Conservation (phyloP, 148 eudicot species). For the Nepenthes mirabilis region DNA sequence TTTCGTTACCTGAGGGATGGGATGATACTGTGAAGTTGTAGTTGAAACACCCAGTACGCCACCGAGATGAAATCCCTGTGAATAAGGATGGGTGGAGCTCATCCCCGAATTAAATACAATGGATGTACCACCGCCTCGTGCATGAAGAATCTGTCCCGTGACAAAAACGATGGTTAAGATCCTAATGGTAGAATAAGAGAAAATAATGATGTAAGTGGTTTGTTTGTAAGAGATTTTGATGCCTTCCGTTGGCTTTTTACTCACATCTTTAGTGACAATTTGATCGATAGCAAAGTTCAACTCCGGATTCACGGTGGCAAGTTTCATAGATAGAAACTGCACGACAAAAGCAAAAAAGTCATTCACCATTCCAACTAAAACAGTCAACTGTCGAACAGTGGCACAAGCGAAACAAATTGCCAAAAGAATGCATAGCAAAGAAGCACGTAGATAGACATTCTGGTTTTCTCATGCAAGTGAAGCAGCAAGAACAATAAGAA, state of each 20-base stretch:
- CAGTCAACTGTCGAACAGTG: too few relatives aligned
- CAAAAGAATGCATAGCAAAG: too few relatives aligned
- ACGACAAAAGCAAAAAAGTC: conserved; percentile 3
- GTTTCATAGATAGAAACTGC: conserved; percentile 98
- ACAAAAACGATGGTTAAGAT: background rate
- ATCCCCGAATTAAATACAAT: conserved; percentile 44
- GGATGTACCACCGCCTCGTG: conserved; percentile 30
- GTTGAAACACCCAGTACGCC: conserved; percentile 27
- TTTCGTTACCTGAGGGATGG: conserved; percentile 53
- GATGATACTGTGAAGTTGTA: conserved; percentile 38
- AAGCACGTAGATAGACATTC: too few relatives aligned
- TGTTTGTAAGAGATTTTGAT: too few relatives aligned
- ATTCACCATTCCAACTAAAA: background rate
- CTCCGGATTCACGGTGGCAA: conserved; percentile 90
- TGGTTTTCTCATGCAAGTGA: too few relatives aligned
- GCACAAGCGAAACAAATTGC: too few relatives aligned
- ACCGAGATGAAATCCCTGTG: conserved; percentile 36
- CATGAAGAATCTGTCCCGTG: conserved; percentile 37
- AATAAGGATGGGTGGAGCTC: conserved; percentile 42
- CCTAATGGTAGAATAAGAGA: too few relatives aligned
- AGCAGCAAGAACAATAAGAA: too few relatives aligned
- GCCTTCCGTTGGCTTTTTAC: background rate
- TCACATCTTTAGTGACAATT: conserved; percentile 76
- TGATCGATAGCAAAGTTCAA: conserved; percentile 60
- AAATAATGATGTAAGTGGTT: too few relatives aligned